These are phyloP conservation scores for Aspergillus pseudoterreus DNA, from an alignment of 2,329 filamentous ascomycete genomes.

Conservation along the genomic window DNA sequence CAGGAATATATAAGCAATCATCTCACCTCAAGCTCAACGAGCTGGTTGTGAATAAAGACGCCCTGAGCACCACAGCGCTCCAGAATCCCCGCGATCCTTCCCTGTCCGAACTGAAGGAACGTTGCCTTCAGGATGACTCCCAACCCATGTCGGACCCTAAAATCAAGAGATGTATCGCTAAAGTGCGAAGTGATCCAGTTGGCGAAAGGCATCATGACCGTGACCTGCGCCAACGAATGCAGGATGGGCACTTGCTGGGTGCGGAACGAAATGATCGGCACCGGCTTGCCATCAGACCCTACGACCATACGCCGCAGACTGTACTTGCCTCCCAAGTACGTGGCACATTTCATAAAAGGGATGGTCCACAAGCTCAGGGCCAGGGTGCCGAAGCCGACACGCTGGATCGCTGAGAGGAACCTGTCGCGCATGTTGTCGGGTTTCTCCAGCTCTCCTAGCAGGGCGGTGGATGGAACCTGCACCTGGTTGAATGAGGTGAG, in stretches of 20 bases:
- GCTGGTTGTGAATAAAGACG: constrained; percentile 8
- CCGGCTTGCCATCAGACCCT: not conserved
- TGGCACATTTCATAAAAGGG: constrained; percentile 15
- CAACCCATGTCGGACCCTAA: constrained; percentile 4
- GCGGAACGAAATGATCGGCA: constrained; percentile 19
- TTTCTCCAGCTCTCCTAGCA: constrained; percentile 16
- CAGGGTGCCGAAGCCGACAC: constrained; percentile 17
- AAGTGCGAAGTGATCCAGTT: not conserved
- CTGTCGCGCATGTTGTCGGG: constrained; percentile 8
- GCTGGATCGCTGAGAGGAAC: constrained; percentile 13
- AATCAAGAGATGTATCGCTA: not conserved
- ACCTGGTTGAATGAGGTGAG: constrained; percentile 20
- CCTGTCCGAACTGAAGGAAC: constrained; percentile 3
- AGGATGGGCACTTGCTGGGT: constrained; percentile 24
- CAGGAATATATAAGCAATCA: not conserved
- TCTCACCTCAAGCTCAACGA: not conserved
- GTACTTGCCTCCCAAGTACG: constrained; percentile 17
- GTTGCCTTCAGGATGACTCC: constrained; percentile 14
- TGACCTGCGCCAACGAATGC: constrained; percentile 16
- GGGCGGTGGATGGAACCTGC: constrained; percentile 13
- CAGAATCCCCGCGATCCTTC: constrained; percentile 5
- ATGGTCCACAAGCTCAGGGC: constrained; percentile 11
- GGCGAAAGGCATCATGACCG: constrained; percentile 15
- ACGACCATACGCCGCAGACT: constrained; percentile 6
- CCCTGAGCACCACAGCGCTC: constrained; percentile 16